Base-by-base conservation (phyloP, 2,329 filamentous ascomycete genomes). In the Pseudopyrenochaeta lycopersici region DNA sequence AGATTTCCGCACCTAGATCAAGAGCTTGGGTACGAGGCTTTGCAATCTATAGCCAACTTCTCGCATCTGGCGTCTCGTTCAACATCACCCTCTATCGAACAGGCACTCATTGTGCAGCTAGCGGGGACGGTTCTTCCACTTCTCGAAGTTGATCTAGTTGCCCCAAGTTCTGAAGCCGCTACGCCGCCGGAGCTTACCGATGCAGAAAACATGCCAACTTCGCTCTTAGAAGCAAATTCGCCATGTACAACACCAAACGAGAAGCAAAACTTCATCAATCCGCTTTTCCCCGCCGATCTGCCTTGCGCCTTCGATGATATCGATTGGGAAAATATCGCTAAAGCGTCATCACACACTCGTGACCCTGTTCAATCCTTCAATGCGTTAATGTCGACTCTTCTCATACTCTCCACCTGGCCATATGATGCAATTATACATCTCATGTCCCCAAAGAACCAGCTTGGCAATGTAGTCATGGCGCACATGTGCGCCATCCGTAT, bases 321-420 rank as follows among this genome's bases (percentile, higher is more conserved):
- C 21, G 43, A 54, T 18, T 62, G 54, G 52, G 21, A 49, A 1
- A 48, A 31, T 2, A 44, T 64, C 31, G 52, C 53, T 11, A 35
- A 50, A 2, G 42, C 62, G 3, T 43, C 52, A 11, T 36, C 48
- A 5, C 40, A 49, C 12, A 21, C 29, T 3, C 52, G 52, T 1
- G 18, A 53, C 11, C 52, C 54, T 5, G 1, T 52, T 1, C 43
- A 38, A 21, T 52, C 62, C 2, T 67, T 66, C 49, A 42, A 54
- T 30, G 58, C 60, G 9, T 44, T 66, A 4, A 60, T 64, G 55
- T 52, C 52, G 7, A 39, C 44, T 21, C 49, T 66, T 6, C 38
- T 54, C 3, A 55, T 67, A 21, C 54, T 67, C 39, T 46, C 58
- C 9, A 64, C 62, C 14, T 66, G 57, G 56, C 65, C 65, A 11